Percentiles rank a stretch among this genome's conserved stretches.
Evolutionary conservation across 2,329 filamentous ascomycete genomes (phyloP).

Genomic region (Diplodia corticola): DNA sequence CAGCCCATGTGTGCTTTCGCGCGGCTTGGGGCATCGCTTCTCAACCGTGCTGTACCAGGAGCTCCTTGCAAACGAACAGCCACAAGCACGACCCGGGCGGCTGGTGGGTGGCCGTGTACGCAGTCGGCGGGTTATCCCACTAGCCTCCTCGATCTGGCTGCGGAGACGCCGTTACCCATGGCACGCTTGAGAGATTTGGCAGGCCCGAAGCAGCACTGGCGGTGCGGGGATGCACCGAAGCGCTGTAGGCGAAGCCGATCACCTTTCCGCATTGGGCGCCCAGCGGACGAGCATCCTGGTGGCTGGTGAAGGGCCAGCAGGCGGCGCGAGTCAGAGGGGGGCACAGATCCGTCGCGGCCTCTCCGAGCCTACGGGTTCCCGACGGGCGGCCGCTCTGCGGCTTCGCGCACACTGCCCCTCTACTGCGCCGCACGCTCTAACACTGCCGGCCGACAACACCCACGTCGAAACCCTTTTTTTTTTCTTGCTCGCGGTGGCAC

Average conservation of each 20-base stretch:
- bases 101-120: not conserved
- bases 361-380: constrained; percentile 11
- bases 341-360: constrained; percentile 14
- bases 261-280: constrained; percentile 14
- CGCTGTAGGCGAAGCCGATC: constrained; percentile 15
- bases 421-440: not conserved
- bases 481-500: not conserved
- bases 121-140: constrained; percentile 6
- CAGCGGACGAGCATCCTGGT: constrained; percentile 11
- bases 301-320: constrained; percentile 1
- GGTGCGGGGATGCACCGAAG: constrained; percentile 14
- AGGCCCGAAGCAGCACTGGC: constrained; percentile 2
- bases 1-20: not conserved
- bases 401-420: not conserved
- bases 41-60: not conserved
- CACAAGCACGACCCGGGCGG: constrained; percentile 10
- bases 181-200: constrained; percentile 14
- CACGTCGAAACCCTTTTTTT: not conserved
- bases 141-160: constrained; percentile 3
- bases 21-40: constrained; percentile 1
- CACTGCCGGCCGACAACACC: constrained; percentile 3
- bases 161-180: constrained; percentile 19
- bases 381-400: constrained; percentile 9
- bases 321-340: not conserved
- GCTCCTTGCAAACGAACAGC: constrained; percentile 1